Evolutionary conservation across 2,329 filamentous ascomycete species (phyloP), one percentile per base, ranked within the genome.

Genomic region (Diaporthe ilicicola): DNA sequence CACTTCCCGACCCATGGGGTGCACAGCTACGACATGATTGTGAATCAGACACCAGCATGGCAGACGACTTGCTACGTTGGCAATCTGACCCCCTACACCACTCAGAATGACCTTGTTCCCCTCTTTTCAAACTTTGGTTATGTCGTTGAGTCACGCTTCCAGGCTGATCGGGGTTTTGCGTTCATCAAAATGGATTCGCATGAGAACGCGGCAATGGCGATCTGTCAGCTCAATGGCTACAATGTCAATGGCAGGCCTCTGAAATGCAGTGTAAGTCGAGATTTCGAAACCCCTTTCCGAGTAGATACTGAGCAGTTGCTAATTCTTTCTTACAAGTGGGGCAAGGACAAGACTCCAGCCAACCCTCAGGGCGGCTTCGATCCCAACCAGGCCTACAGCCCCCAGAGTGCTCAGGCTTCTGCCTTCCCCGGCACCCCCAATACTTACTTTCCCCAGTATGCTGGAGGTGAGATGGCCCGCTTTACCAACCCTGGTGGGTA

Each of bases 151-250:
- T 98, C 95, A 64, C 93, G 96, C 72, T 97, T 99, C 88, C 96
- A 99, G 84, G 94, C 96, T 69, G 96, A 99, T 81, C 93, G 96
- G 76, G 96, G 96, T 17, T 99, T 99, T 81, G 94, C 96, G 9
- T 99, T 99, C 81, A 94, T 99, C 82, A 99, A 99, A 87, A 97
- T 99, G 95, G 96, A 99, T 81, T 93, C 91, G 8, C 96, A 99
- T 79, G 96, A 99, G 84, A 98, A 98, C 79, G 96, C 96, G 3
- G 95, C 96, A 68, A 97, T 97, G 93, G 94, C 95, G 42, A 99
- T 99, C 79, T 99, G 96, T 84, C 95, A 98, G 81, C 88, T 99
- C 79, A 98, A 95, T 77, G 95, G 95, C 39, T 99, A 98, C 85
- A 97, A 98, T 76, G 95, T 99, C 77, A 98, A 99, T 78, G 96